Evolutionary conservation across 805 yeast species (phyloP).

Genomic region (Wickerhamiella hasegawae): DNA sequence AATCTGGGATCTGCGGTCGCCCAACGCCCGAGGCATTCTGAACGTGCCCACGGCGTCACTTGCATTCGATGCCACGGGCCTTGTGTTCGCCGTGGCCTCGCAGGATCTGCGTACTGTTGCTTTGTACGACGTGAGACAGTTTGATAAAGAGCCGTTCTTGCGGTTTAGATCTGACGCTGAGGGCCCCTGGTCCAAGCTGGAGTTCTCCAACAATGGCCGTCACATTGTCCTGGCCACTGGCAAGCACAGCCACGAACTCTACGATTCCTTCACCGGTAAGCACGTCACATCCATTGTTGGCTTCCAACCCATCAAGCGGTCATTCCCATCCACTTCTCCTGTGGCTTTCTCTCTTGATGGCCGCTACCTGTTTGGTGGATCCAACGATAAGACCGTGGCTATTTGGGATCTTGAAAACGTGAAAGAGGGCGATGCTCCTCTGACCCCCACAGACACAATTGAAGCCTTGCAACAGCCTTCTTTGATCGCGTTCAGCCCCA

Average conservation of each 20-base stretch:
- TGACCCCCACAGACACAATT: slow-evolving; percentile 14
- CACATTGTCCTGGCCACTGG: slow-evolving; percentile 42
- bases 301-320: slow-evolving; percentile 29
- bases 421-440: slow-evolving; percentile 7
- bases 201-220: slow-evolving; percentile 68
- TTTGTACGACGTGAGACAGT: slow-evolving; percentile 44
- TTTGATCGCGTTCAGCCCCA: slow-evolving; percentile 36
- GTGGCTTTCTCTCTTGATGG: slow-evolving; percentile 57
- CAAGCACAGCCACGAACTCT: slow-evolving; percentile 39
- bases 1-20: slow-evolving; percentile 69
- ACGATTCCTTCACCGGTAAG: slow-evolving; percentile 57
- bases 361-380: slow-evolving; percentile 41
- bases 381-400: slow-evolving; percentile 35
- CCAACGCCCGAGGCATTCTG: slow-evolving; percentile 47
- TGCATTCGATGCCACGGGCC: slow-evolving; percentile 68
- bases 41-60: slow-evolving; percentile 39
- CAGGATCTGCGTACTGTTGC: slow-evolving; percentile 30
- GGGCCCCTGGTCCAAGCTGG: slow-evolving; percentile 43
- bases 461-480: slow-evolving; percentile 11
- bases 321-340: slow-evolving; percentile 28
- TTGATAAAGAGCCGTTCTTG: slow-evolving; percentile 42
- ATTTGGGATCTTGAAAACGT: slow-evolving; percentile 32
- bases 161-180: slow-evolving; percentile 26
- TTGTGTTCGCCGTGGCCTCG: slow-evolving; percentile 57
- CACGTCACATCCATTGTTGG: slow-evolving; percentile 33